Percentiles rank a stretch among this genome's conserved stretches.
Evolutionary conservation across 2,329 filamentous ascomycete species (phyloP).

Genomic region (Colletotrichum filicis): DNA sequence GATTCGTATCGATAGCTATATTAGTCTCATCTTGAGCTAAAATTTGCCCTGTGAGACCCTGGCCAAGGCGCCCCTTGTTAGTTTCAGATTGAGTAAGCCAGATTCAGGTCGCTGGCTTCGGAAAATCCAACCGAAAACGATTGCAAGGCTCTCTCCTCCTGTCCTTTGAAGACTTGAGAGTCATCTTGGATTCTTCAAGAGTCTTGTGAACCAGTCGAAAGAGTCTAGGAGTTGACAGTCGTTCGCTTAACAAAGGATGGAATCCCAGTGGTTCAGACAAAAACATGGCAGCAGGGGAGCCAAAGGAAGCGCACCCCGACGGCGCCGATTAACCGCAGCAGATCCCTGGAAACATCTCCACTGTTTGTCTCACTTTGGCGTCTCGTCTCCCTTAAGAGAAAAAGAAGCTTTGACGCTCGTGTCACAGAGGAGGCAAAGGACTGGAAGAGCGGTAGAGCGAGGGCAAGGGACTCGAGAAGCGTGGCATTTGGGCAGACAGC

Average conservation of each 20-base stretch:
- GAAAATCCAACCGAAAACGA: background rate
- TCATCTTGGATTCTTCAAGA: background rate
- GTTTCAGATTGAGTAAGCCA: slow-evolving; percentile 24
- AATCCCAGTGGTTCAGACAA: background rate
- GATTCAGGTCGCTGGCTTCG: background rate
- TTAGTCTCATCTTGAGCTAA: slow-evolving; percentile 21
- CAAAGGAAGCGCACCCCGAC: background rate
- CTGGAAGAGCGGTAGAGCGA: background rate
- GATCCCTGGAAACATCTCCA: background rate
- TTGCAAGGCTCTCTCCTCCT: background rate
- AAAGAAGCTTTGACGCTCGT: slow-evolving; percentile 10
- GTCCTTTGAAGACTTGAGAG: background rate
- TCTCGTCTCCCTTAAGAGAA: background rate
- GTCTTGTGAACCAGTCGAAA: background rate
- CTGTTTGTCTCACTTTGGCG: slow-evolving; percentile 4
- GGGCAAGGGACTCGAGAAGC: background rate
- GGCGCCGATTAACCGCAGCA: background rate
- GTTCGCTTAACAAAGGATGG: background rate
- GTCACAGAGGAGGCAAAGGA: background rate
- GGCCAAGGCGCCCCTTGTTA: slow-evolving; percentile 2
- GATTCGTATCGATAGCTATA: slow-evolving; percentile 4
- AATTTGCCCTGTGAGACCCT: slow-evolving; percentile 8
- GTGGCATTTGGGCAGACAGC: background rate
- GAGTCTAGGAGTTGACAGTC: background rate
- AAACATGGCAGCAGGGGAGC: background rate